A percentile compares a stretch with the other conserved stretches of the same genome.
Evolutionary conservation across 192 early-diverging fungal species (phyloP).

Genomic region (Coemansia sp.): DNA sequence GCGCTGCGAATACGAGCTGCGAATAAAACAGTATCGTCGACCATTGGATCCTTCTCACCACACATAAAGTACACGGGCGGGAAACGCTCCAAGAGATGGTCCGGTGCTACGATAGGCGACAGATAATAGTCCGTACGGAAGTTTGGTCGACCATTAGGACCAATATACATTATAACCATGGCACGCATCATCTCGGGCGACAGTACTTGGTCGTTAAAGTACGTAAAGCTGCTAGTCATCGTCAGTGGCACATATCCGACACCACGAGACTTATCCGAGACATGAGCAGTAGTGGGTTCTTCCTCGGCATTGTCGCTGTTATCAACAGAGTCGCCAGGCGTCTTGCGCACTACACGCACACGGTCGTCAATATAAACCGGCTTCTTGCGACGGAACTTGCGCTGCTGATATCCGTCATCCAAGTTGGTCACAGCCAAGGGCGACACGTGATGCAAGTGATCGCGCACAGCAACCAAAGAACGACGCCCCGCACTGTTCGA

Average conservation of each 20-base stretch:
- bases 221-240: slow-evolving; percentile 76
- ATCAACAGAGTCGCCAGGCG: not conserved
- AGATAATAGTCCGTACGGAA: slow-evolving; percentile 84
- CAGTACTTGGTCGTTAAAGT: slow-evolving; percentile 88
- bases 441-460: slow-evolving; percentile 66
- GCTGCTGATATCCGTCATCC: slow-evolving; percentile 40
- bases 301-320: not conserved
- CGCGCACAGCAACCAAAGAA: slow-evolving; percentile 61
- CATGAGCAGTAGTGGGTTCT: not conserved
- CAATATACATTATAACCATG: slow-evolving; percentile 83
- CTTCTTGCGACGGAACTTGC: not conserved
- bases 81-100: slow-evolving; percentile 83
- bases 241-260: slow-evolving; percentile 58
- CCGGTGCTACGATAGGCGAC: slow-evolving; percentile 84
- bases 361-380: slow-evolving; percentile 36
- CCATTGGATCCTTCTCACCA: slow-evolving; percentile 96
- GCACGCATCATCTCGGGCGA: slow-evolving; percentile 75
- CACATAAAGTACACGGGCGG: slow-evolving; percentile 89
- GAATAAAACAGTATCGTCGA: slow-evolving; percentile 95
- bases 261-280: not conserved
- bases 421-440: slow-evolving; percentile 60
- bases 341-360: slow-evolving; percentile 30
- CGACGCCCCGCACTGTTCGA: slow-evolving; percentile 5
- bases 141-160: slow-evolving; percentile 73
- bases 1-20: slow-evolving; percentile 84